A percentile compares a stretch with the other conserved stretches of the same genome.
phyloP scores from a whole-genome alignment of 371 early-diverging fungal genomes.

The Mucor plumbeus region DNA sequence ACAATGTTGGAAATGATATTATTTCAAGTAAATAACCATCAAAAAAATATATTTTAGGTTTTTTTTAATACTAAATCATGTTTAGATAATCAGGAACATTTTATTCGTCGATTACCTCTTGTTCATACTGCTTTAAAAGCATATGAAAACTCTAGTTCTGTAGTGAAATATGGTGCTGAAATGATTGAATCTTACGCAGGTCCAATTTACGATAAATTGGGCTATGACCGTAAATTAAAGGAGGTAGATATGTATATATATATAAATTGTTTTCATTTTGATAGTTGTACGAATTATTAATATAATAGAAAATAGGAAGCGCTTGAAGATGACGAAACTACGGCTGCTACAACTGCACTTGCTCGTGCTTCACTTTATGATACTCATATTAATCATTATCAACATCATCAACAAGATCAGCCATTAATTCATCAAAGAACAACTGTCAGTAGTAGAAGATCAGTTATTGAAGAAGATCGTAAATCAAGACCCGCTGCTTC shows the following conservation, averaged over 20 bases:
- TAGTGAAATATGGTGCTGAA: slow-evolving; percentile 69
- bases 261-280: neutral
- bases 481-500: slow-evolving; percentile 32
- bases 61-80: neutral
- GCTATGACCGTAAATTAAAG: slow-evolving; percentile 30
- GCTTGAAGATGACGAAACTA: slow-evolving; percentile 41
- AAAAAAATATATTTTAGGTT: neutral
- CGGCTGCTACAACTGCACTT: slow-evolving; percentile 42
- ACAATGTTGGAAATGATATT: neutral
- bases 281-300: neutral
- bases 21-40: neutral
- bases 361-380: slow-evolving; percentile 42
- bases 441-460: neutral
- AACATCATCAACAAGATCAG: neutral
- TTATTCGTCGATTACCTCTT: slow-evolving; percentile 79
- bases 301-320: neutral
- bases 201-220: slow-evolving; percentile 46
- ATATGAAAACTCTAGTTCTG: slow-evolving; percentile 73
- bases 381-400: too few species aligned
- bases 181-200: slow-evolving; percentile 57
- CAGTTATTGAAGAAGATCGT: slow-evolving; percentile 1
- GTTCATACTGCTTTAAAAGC: slow-evolving; percentile 77
- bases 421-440: slow-evolving; percentile 4
- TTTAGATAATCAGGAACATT: slow-evolving; percentile 39
- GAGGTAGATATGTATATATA: slow-evolving; percentile 18